Percentiles rank a stretch among this genome's conserved stretches.
Conservation (phyloP, 164 flowering plant species). For the Vitis amurensis region DNA sequence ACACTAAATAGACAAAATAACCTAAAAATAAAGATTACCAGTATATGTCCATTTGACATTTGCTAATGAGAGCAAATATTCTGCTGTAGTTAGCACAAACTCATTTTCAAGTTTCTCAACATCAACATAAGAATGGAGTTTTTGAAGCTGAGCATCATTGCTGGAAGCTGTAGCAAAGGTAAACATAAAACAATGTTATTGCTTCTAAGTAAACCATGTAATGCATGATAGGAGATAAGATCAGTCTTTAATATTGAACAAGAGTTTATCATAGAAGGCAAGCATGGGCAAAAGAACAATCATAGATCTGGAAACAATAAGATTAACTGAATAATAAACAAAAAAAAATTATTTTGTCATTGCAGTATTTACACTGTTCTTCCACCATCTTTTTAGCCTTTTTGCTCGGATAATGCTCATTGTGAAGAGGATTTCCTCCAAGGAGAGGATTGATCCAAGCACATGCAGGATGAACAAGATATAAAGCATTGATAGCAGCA, state of each 20-base stretch:
- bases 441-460: slow-evolving; percentile 77
- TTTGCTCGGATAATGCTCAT: slow-evolving; percentile 62
- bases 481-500: slow-evolving; percentile 85
- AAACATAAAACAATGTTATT: background rate
- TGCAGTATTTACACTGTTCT: slow-evolving; percentile 42
- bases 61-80: slow-evolving; percentile 64
- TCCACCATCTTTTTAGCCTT: slow-evolving; percentile 48
- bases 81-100: slow-evolving; percentile 74
- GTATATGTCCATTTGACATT: slow-evolving; percentile 55
- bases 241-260: background rate
- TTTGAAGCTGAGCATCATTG: slow-evolving; percentile 38
- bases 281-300: background rate
- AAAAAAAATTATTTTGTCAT: background rate
- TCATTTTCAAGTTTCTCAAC: slow-evolving; percentile 78
- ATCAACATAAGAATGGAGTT: slow-evolving; percentile 38
- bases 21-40: slow-evolving; percentile 36
- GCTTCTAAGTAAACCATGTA: background rate
- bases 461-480: slow-evolving; percentile 80
- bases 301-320: background rate
- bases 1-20: background rate
- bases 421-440: slow-evolving; percentile 33
- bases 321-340: slow-evolving; percentile 1
- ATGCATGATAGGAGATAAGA: background rate
- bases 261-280: background rate
- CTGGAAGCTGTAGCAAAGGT: slow-evolving; percentile 33